Percentiles rank a stretch among this genome's conserved stretches.
Evolutionary conservation across 306 rosid species (phyloP).

Genomic region (Notholithocarpus densiflorus): DNA sequence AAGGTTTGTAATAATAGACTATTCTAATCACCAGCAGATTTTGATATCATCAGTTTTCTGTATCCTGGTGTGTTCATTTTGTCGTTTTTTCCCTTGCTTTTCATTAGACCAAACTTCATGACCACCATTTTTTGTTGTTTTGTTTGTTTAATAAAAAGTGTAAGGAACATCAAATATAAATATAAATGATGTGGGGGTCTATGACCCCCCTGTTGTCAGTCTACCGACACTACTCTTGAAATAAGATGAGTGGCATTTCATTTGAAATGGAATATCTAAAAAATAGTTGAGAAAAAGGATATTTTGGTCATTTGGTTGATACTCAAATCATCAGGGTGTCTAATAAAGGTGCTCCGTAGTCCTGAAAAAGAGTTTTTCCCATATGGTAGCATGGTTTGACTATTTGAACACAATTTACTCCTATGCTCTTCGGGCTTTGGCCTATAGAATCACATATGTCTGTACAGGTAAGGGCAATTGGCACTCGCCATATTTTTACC

Average conservation of each 20-base stretch:
- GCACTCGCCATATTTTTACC: not conserved
- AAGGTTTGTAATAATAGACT: slow-evolving; percentile 5
- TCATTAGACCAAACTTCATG: slow-evolving; percentile 26
- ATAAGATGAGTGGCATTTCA: slow-evolving; percentile 25
- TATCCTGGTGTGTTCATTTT: slow-evolving; percentile 30
- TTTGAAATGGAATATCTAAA: not conserved
- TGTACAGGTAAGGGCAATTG: slow-evolving; percentile 9
- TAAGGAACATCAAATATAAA: no score
- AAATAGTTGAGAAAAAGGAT: not conserved
- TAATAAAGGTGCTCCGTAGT: slow-evolving; percentile 43
- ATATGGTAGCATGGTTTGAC: slow-evolving; percentile 36
- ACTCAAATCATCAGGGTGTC: slow-evolving; percentile 47
- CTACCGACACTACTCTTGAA: slow-evolving; percentile 67
- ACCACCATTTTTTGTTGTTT: slow-evolving; percentile 28
- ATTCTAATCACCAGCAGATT: slow-evolving; percentile 19
- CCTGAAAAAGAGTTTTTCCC: slow-evolving; percentile 41
- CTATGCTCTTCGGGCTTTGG: slow-evolving; percentile 13
- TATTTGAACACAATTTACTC: not conserved
- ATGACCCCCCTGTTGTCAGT: slow-evolving; percentile 38
- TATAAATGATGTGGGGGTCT: not conserved
- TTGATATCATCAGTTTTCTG: slow-evolving; percentile 41
- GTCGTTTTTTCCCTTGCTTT: slow-evolving; percentile 33
- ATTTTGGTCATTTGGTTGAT: slow-evolving; percentile 17
- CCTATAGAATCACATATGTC: slow-evolving; percentile 20
- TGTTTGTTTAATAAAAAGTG: no score